Evolutionary conservation across 2,329 filamentous ascomycete species (phyloP), one percentile per base, ranked within the genome.

Genomic region (Penicillium sp.): DNA sequence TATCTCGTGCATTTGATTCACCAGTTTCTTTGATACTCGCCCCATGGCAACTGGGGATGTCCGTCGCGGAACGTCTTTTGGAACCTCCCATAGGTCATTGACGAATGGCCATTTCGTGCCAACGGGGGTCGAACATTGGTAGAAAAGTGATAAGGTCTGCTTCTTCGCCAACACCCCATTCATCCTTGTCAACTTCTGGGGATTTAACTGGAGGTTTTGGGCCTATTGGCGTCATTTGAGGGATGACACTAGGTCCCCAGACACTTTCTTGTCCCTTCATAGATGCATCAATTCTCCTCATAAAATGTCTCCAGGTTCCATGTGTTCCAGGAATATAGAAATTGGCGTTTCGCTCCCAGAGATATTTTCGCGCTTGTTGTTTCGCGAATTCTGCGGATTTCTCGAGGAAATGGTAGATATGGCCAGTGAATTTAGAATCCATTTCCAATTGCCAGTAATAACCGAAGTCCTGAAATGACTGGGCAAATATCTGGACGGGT

Each of bases 131-230:
- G 66, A 91, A 91, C 38, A 91, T 80, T 0, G 89, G 89, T 68
- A 90, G 89, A 62, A 91, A 82, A 0, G 87, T 89, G 67, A 92
- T 90, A 47, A 91, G 79, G 65, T 91, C 88, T 4, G 88, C 88
- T 23, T 85, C 81, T 70, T 91, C 87, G 57, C 47, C 57, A 6
- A 59, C 54, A 7, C 57, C 49, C 53, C 53, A 56, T 48, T 84
- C 74, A 69, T 89, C 90, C 55, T 87, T 76, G 64, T 91, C 88
- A n/a, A 81, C 72, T 44, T 79, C 75, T 13, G 84, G 78, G 38
- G 81, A 81, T 0, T 76, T 70, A 2, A 79, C 79, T 0, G 87
- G 85, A 7, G 87, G 87, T 43, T 79, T 79, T 7, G 84, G 86
- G 11, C 86, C 87, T 26, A 34, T 7, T 45, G 42, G 42, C 2